A percentile compares a stretch with the other conserved stretches of the same genome.
Conservation (phyloP, 1,284 basidiomycete genomes). For the Trichosporon sp. region DNA sequence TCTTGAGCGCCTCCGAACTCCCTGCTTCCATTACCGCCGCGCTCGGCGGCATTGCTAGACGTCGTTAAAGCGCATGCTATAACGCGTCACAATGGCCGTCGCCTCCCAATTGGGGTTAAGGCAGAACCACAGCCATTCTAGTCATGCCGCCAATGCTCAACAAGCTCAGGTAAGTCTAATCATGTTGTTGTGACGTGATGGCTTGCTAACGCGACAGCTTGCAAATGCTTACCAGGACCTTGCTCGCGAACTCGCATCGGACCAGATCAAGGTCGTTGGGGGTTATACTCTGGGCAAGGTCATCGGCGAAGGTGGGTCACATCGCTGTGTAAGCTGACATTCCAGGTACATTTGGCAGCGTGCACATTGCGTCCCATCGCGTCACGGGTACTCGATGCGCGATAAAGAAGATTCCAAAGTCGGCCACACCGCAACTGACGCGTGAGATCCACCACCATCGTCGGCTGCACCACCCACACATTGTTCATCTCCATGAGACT, state of each 20-base stretch:
- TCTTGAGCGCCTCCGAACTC: background rate
- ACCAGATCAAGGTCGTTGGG: constrained; percentile 85
- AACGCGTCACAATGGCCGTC: constrained; percentile 18
- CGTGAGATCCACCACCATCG: constrained; percentile 98
- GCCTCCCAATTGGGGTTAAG: constrained; percentile 16
- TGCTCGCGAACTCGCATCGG: constrained; percentile 87
- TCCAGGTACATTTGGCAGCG: constrained; percentile 86
- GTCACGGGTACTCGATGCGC: constrained; percentile 86
- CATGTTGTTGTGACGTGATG: background rate
- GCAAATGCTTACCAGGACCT: constrained; percentile 95
- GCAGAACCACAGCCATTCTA: constrained; percentile 14
- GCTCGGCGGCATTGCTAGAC: constrained; percentile 14
- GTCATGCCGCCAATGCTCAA: constrained; percentile 17
- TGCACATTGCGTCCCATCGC: constrained; percentile 88
- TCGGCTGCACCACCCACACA: constrained; percentile 89
- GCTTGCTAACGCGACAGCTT: constrained; percentile 61
- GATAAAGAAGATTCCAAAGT: constrained; percentile 97
- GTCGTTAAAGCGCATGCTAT: constrained; percentile 15
- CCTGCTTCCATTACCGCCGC: background rate
- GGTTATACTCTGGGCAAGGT: constrained; percentile 93
- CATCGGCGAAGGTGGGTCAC: constrained; percentile 89
- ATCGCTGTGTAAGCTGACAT: background rate
- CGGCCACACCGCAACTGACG: constrained; percentile 82
- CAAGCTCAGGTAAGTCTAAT: constrained; percentile 11
- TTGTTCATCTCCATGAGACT: constrained; percentile 95